Conservation (phyloP, 768 basidiomycete genomes). For the Serendipita vermifera region DNA sequence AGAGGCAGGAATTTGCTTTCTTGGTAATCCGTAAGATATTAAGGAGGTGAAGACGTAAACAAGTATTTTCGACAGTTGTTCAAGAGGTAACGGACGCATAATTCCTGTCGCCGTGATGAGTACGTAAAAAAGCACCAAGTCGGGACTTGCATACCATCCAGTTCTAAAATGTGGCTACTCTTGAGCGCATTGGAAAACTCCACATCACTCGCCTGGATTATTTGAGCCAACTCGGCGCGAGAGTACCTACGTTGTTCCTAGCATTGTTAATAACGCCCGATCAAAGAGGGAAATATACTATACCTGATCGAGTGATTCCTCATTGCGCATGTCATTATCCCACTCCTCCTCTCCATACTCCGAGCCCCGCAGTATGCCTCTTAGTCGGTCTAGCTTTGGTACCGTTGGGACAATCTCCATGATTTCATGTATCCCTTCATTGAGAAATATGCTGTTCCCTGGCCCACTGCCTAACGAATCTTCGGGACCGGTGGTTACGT, state of each 20-base stretch:
- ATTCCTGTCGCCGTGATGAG: constrained; percentile 33
- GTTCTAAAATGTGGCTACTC: constrained; percentile 55
- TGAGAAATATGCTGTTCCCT: constrained; percentile 44
- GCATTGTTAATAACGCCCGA: too few relatives aligned
- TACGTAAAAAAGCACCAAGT: neutral
- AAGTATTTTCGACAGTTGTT: constrained; percentile 56
- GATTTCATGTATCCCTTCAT: constrained; percentile 70
- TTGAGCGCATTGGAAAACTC: constrained; percentile 56
- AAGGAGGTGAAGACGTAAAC: constrained; percentile 63
- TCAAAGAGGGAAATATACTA: too few relatives aligned
- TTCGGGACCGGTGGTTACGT: constrained; percentile 5
- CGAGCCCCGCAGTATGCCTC: constrained; percentile 43
- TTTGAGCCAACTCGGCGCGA: constrained; percentile 45
- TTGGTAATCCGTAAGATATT: constrained; percentile 43
- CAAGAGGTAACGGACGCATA: constrained; percentile 58
- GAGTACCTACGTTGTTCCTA: constrained; percentile 31
- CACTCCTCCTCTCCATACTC: constrained; percentile 57
- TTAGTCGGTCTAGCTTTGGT: constrained; percentile 58
- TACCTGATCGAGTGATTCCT: too few relatives aligned
- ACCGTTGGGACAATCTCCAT: constrained; percentile 70
- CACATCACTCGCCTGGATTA: constrained; percentile 70
- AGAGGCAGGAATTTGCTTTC: constrained; percentile 35
- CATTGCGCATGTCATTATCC: constrained; percentile 16
- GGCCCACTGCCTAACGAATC: constrained; percentile 20
- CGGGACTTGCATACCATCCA: constrained; percentile 40